Evolutionary conservation across 2,329 filamentous ascomycete species (phyloP).

Genomic region (Dendrostoma leiphaemia): DNA sequence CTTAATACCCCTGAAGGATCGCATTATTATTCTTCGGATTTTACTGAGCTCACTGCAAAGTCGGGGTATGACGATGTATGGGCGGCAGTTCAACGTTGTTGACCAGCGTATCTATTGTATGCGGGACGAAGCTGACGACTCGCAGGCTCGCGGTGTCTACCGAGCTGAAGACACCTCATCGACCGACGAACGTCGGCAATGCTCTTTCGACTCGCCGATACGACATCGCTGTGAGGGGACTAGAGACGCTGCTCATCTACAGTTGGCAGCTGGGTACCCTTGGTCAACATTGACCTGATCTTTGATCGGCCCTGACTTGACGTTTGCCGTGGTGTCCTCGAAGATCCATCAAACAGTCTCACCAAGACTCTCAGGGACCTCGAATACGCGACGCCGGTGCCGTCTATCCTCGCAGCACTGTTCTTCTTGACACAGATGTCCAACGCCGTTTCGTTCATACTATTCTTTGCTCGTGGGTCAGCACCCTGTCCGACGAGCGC

Average conservation of each 20-base stretch:
- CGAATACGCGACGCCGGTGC: background rate
- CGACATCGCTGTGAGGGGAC: background rate
- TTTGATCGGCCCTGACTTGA: background rate
- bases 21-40: background rate
- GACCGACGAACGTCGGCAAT: background rate
- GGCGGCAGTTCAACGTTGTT: background rate
- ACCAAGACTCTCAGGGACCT: background rate
- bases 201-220: background rate
- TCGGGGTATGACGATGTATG: background rate
- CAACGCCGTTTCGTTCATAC: background rate
- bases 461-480: background rate
- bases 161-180: background rate
- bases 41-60: background rate
- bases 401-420: background rate
- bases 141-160: background rate
- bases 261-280: background rate
- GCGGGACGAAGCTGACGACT: background rate
- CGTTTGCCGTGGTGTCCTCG: background rate
- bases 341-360: background rate
- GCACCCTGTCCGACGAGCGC: background rate
- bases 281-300: background rate
- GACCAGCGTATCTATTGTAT: background rate
- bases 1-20: constrained; percentile 1
- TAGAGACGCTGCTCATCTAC: background rate
- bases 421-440: background rate